A percentile compares a stretch with the other conserved stretches of the same genome.
phyloP scores from a whole-genome alignment of 805 yeast genomes.

The Teunomyces stri region DNA sequence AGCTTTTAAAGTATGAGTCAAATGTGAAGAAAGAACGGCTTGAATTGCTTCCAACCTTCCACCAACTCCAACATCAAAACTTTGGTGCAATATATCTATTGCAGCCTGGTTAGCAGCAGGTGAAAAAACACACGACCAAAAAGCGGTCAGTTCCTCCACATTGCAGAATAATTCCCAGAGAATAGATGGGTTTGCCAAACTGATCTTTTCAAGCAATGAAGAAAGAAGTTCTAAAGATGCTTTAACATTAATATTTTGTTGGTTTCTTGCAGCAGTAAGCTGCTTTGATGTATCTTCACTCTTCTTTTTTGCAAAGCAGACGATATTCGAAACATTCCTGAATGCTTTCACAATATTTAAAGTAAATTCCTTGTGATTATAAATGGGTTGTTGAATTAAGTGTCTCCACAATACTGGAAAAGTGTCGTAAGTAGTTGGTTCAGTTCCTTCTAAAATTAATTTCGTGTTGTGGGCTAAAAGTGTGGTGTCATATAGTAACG shows the following conservation, averaged over 20 bases:
- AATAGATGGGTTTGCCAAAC: slow-evolving; percentile 27
- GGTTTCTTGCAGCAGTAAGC: slow-evolving; percentile 22
- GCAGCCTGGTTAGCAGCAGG: slow-evolving; percentile 68
- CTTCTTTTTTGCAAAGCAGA: slow-evolving; percentile 25
- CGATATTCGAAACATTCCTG: slow-evolving; percentile 14
- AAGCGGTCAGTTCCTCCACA: slow-evolving; percentile 49
- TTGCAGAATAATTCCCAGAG: slow-evolving; percentile 23
- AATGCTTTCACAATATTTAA: slow-evolving; percentile 13
- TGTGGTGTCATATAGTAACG: slow-evolving; percentile 19
- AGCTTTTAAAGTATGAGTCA: slow-evolving; percentile 48
- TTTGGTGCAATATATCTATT: slow-evolving; percentile 67
- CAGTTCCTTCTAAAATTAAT: slow-evolving; percentile 14
- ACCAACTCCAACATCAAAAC: slow-evolving; percentile 58
- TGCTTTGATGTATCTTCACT: slow-evolving; percentile 15
- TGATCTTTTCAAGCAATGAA: slow-evolving; percentile 28
- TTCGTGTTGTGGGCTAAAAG: slow-evolving; percentile 25
- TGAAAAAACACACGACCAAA: slow-evolving; percentile 74
- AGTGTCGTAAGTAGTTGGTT: slow-evolving; percentile 30
- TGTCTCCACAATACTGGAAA: slow-evolving; percentile 33
- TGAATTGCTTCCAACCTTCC: slow-evolving; percentile 78
- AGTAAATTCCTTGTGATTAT: slow-evolving; percentile 12
- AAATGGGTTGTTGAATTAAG: slow-evolving; percentile 14
- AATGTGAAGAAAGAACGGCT: slow-evolving; percentile 45
- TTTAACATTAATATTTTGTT: slow-evolving; percentile 31
- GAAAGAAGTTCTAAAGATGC: slow-evolving; percentile 19